Evolutionary conservation across 1,139 yeast genomes (phyloP).

Genomic region (Candida sp.): DNA sequence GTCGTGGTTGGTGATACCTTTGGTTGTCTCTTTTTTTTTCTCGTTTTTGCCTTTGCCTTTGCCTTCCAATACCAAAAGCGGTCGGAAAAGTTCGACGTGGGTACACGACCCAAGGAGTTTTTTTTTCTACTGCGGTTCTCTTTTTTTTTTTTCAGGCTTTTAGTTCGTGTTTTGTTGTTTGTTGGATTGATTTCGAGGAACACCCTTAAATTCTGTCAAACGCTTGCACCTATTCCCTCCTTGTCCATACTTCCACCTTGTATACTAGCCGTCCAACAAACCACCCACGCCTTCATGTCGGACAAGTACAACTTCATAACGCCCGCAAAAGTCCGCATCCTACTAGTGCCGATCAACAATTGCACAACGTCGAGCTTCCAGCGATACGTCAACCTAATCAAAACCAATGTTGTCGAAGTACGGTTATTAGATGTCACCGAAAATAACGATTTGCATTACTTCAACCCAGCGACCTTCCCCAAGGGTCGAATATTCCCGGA

Average conservation of each 20-base stretch:
- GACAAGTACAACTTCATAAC: conserved; percentile 34
- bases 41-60: neutral
- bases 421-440: conserved; percentile 79
- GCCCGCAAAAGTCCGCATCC: conserved; percentile 70
- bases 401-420: conserved; percentile 57
- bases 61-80: neutral
- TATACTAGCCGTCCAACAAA: neutral
- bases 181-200: neutral
- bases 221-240: neutral
- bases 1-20: neutral
- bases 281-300: conserved; percentile 11
- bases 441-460: conserved; percentile 54
- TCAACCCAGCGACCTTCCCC: conserved; percentile 88
- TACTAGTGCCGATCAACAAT: conserved; percentile 74
- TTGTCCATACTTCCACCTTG: neutral
- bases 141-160: neutral
- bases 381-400: conserved; percentile 48
- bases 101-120: neutral
- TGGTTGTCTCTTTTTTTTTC: neutral
- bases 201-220: neutral
- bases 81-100: neutral
- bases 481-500: conserved; percentile 72
- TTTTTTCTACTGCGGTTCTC: neutral
- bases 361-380: conserved; percentile 53
- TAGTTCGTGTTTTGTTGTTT: neutral